Conservation (phyloP, 2,329 filamentous ascomycete genomes). For the Pseudogymnoascus sp. region DNA sequence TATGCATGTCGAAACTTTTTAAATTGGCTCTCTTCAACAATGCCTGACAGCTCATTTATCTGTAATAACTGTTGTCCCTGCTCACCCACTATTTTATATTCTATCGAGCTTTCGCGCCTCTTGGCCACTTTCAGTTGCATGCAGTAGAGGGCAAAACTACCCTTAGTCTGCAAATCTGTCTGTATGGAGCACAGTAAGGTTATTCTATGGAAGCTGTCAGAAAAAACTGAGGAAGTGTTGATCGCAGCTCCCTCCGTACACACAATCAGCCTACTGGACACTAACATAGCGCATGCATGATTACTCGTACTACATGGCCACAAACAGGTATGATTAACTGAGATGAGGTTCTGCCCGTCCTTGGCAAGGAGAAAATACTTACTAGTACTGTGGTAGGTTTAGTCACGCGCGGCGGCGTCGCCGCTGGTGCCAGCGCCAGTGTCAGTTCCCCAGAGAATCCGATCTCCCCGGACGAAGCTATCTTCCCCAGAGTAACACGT, state of each 20-base stretch:
- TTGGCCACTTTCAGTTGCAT: background rate
- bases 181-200: background rate
- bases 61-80: background rate
- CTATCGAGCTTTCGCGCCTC: background rate
- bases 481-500: background rate
- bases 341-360: background rate
- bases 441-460: background rate
- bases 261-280: background rate
- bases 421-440: background rate
- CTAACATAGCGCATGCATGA: background rate
- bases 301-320: background rate
- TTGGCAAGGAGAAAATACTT: background rate
- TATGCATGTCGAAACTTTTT: background rate
- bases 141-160: background rate
- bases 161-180: background rate
- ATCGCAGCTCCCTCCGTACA: background rate
- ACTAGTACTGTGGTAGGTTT: conserved; percentile 1
- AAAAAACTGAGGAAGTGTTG: background rate
- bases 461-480: background rate
- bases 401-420: background rate
- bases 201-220: conserved; percentile 3
- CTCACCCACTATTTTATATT: background rate
- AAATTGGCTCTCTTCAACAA: background rate
- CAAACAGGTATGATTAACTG: background rate
- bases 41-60: background rate